Evolutionary conservation across 2,329 filamentous ascomycete genomes (phyloP).

Genomic region (Curvularia sp.): DNA sequence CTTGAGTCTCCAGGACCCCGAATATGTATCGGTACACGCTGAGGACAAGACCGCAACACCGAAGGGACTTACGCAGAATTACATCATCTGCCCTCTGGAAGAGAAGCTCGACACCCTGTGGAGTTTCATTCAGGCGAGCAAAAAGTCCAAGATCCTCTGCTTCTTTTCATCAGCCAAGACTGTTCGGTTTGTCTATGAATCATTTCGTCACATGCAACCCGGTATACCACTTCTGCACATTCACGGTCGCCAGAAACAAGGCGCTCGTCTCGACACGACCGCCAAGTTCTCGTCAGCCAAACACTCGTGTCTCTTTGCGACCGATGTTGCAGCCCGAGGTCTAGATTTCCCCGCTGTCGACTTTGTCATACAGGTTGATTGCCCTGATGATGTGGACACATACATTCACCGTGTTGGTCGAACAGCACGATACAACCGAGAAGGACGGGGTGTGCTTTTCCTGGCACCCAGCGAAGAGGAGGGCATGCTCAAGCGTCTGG

Average conservation of each 20-base stretch:
- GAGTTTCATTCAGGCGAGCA: slow-evolving; percentile 88
- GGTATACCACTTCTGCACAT: slow-evolving; percentile 93
- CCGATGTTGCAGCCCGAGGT: slow-evolving; percentile 91
- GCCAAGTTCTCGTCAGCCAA: slow-evolving; percentile 81
- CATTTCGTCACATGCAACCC: slow-evolving; percentile 89
- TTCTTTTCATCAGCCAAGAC: slow-evolving; percentile 96
- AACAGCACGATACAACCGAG: slow-evolving; percentile 89
- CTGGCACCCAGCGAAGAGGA: slow-evolving; percentile 90
- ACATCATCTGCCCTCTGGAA: slow-evolving; percentile 81
- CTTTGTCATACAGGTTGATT: slow-evolving; percentile 99
- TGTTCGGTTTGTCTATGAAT: slow-evolving; percentile 94
- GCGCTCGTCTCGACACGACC: slow-evolving; percentile 86
- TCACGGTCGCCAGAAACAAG: slow-evolving; percentile 92
- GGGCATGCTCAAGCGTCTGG: slow-evolving; percentile 85
- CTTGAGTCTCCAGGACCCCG: slow-evolving; percentile 85
- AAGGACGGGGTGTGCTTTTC: slow-evolving; percentile 88
- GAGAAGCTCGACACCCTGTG: slow-evolving; percentile 93
- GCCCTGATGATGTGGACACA: slow-evolving; percentile 93
- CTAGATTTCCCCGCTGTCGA: slow-evolving; percentile 96
- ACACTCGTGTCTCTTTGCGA: slow-evolving; percentile 88
- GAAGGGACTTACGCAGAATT: slow-evolving; percentile 84
- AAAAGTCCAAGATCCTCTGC: slow-evolving; percentile 94
- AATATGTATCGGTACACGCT: slow-evolving; percentile 95
- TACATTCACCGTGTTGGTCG: slow-evolving; percentile 97
- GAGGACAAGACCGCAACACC: slow-evolving; percentile 81